These are phyloP conservation scores for Fusarium goolgardi DNA, from an alignment of 2,329 filamentous ascomycete genomes.

Conservation along the genomic window DNA sequence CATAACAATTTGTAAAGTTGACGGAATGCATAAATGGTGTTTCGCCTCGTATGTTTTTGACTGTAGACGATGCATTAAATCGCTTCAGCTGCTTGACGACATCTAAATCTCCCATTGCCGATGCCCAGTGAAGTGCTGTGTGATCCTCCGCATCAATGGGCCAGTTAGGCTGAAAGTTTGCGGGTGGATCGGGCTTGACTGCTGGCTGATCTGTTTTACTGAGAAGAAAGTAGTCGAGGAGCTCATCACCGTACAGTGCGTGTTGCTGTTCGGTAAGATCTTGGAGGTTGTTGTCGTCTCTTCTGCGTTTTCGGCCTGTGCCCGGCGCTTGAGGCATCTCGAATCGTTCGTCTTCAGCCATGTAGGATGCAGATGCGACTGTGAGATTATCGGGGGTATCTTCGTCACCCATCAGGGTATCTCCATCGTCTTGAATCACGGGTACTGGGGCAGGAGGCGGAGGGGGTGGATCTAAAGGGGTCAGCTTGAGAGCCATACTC, in stretches of 20 bases:
- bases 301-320: constrained; percentile 80
- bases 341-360: constrained; percentile 83
- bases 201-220: constrained; percentile 81
- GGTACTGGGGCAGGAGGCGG: constrained; percentile 42
- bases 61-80: constrained; percentile 79
- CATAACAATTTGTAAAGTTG: constrained; percentile 96
- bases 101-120: constrained; percentile 94
- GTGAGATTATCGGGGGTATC: constrained; percentile 87
- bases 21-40: constrained; percentile 95
- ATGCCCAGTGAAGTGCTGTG: constrained; percentile 95
- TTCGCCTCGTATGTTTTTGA: constrained; percentile 79
- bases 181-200: constrained; percentile 80
- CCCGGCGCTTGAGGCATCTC: constrained; percentile 73
- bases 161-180: constrained; percentile 88
- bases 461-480: constrained; percentile 37
- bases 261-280: constrained; percentile 83
- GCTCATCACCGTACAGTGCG: constrained; percentile 88
- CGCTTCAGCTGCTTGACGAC: constrained; percentile 88
- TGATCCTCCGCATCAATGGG: constrained; percentile 94
- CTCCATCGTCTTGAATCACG: constrained; percentile 67
- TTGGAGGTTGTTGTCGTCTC: constrained; percentile 69
- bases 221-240: constrained; percentile 96
- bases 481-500: constrained; percentile 12
- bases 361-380: constrained; percentile 84
- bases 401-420: constrained; percentile 74